These are phyloP conservation scores for Arxiozyma slooffiae DNA, from an alignment of 1,139 yeast genomes.

Conservation along the genomic window DNA sequence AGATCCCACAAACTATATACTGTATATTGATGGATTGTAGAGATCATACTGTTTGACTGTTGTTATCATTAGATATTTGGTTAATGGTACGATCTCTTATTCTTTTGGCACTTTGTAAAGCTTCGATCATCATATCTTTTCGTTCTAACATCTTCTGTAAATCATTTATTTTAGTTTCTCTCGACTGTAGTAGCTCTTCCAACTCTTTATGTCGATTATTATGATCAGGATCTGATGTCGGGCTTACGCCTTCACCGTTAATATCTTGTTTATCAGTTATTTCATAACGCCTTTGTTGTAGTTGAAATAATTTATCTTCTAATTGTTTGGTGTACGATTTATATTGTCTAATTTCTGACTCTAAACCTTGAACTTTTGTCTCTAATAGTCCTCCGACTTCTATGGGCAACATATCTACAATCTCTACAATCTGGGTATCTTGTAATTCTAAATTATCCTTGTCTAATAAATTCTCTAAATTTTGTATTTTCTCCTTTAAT, in stretches of 20 bases:
- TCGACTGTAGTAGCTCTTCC: conserved; percentile 33
- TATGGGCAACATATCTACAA: conserved; percentile 22
- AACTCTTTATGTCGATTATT: conserved; percentile 6
- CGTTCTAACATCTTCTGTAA: conserved; percentile 51
- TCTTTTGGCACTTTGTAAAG: conserved; percentile 52
- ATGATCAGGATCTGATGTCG: neutral
- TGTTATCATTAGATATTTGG: neutral
- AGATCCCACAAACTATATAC: neutral
- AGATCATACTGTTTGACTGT: neutral
- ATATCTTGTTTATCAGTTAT: neutral
- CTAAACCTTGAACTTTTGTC: conserved; percentile 21
- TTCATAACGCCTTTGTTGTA: neutral
- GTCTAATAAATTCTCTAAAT: conserved; percentile 26
- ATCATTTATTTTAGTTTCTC: conserved; percentile 61
- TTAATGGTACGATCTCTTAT: conserved; percentile 35
- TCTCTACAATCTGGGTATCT: conserved; percentile 21
- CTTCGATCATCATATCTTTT: conserved; percentile 71
- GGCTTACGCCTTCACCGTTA: neutral
- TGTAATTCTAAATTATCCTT: conserved; percentile 18
- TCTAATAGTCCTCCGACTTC: conserved; percentile 24
- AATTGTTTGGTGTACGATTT: conserved; percentile 15
- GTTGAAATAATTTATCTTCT: conserved; percentile 14
- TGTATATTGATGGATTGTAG: neutral
- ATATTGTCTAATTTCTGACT: conserved; percentile 20
- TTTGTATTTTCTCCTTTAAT: conserved; percentile 31